phyloP scores from a whole-genome alignment of 208 protist species.

The Trypanosoma lewisi region DNA sequence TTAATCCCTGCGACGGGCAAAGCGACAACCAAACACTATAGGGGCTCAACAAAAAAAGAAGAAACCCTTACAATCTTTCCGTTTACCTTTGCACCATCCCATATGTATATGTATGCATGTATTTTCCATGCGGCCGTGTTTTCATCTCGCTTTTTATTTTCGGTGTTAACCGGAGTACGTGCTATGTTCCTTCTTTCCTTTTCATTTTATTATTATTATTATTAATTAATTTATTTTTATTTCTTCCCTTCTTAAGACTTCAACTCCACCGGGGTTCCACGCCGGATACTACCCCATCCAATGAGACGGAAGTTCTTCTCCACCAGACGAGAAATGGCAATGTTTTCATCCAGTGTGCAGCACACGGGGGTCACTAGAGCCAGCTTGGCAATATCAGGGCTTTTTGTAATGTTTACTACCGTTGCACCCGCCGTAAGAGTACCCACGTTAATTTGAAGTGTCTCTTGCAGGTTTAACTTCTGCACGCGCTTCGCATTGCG shows the following conservation, averaged over 20 bases:
- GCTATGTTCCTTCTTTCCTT: conserved; percentile 22
- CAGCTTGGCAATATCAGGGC: conserved; percentile 95
- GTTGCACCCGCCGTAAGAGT: conserved; percentile 97
- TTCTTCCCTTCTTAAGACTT: conserved; percentile 16
- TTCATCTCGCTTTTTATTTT: too few species aligned
- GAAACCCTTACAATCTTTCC: too few species aligned
- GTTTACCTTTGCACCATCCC: too few species aligned
- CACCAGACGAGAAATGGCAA: conserved; percentile 96
- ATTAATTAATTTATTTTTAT: conserved; percentile 1
- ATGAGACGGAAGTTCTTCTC: conserved; percentile 98
- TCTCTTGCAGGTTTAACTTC: conserved; percentile 96
- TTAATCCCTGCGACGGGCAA: too few species aligned
- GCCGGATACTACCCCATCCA: conserved; percentile 91
- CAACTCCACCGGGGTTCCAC: conserved; percentile 69
- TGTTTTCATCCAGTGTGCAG: conserved; percentile 96
- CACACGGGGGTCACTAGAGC: conserved; percentile 96
- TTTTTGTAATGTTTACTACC: conserved; percentile 91
- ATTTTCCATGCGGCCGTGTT: too few species aligned
- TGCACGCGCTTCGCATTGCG: conserved; percentile 89
- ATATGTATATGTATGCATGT: too few species aligned
- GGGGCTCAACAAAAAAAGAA: too few species aligned
- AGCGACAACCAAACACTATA: too few species aligned
- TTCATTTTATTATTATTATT: not conserved
- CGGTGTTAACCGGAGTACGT: too few species aligned
- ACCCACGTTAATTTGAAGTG: conserved; percentile 99